Conservation (phyloP, 2,329 filamentous ascomycete genomes). For the Alternaria sp. region DNA sequence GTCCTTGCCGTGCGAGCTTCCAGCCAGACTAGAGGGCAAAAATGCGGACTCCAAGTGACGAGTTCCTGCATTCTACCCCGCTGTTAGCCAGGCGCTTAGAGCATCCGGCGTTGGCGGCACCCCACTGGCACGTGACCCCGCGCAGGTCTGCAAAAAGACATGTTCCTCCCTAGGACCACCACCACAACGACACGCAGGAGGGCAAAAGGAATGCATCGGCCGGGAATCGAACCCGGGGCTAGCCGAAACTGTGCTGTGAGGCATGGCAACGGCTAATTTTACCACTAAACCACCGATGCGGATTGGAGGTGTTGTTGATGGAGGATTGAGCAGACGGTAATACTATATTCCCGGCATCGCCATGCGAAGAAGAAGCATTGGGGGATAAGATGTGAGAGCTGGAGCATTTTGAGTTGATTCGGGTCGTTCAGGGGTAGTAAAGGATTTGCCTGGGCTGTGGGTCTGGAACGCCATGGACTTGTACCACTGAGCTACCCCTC, state of each 20-base stretch:
- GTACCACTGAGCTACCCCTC: not conserved
- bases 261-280: slow-evolving; percentile 38
- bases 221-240: slow-evolving; percentile 38
- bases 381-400: not conserved
- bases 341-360: not conserved
- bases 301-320: not conserved
- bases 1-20: not conserved
- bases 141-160: not conserved
- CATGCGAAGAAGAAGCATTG: not conserved
- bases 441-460: not conserved
- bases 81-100: not conserved
- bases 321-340: too few relatives aligned
- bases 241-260: slow-evolving; percentile 21
- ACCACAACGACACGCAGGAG: not conserved
- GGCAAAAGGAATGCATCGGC: slow-evolving; percentile 25
- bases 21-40: not conserved
- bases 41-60: not conserved
- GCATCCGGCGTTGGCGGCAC: not conserved
- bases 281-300: slow-evolving; percentile 30
- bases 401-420: not conserved
- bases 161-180: not conserved
- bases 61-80: slow-evolving; percentile 1
- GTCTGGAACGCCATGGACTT: not conserved
- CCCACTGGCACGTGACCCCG: not conserved
- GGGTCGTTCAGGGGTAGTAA: not conserved